phyloP scores from a whole-genome alignment of 1,139 yeast genomes.

The Pneumocystis carinii region DNA sequence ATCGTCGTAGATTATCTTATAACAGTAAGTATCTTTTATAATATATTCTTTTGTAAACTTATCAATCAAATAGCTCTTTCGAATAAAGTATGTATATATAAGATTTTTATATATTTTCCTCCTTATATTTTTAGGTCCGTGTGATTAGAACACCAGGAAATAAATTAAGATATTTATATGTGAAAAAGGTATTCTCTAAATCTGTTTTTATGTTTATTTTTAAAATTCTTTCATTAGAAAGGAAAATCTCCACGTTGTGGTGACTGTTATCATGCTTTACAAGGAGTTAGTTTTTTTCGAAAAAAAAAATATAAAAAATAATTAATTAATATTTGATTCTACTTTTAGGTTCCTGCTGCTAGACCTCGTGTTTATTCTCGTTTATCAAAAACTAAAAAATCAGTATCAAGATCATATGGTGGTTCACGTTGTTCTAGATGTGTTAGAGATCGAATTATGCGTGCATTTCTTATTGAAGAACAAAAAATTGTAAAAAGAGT shows the following conservation, averaged over 20 bases:
- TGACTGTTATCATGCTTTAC: conserved; percentile 86
- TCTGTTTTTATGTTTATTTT: background rate
- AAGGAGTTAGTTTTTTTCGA: conserved; percentile 47
- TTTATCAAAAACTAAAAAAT: conserved; percentile 90
- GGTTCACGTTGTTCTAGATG: conserved; percentile 98
- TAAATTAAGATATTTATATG: conserved; percentile 88
- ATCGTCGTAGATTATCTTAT: conserved; percentile 72
- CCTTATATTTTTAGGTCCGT: conserved; percentile 68
- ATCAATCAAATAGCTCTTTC: background rate
- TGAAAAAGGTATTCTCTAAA: background rate
- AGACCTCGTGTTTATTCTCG: conserved; percentile 97
- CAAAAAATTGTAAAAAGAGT: conserved; percentile 99
- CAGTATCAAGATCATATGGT: conserved; percentile 99
- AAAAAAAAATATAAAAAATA: background rate
- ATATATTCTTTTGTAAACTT: background rate
- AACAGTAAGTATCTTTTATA: conserved; percentile 27
- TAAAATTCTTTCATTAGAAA: conserved; percentile 56
- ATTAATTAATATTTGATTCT: background rate
- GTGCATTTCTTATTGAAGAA: conserved; percentile 99
- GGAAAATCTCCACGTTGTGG: conserved; percentile 98
- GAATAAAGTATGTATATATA: conserved; percentile 20
- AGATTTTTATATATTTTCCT: conserved; percentile 57
- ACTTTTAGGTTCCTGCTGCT: conserved; percentile 48
- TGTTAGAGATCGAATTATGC: conserved; percentile 83
- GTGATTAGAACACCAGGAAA: conserved; percentile 99